Conservation (phyloP, 1,139 yeast species). For the Scheffersomyces illinoinensis region DNA sequence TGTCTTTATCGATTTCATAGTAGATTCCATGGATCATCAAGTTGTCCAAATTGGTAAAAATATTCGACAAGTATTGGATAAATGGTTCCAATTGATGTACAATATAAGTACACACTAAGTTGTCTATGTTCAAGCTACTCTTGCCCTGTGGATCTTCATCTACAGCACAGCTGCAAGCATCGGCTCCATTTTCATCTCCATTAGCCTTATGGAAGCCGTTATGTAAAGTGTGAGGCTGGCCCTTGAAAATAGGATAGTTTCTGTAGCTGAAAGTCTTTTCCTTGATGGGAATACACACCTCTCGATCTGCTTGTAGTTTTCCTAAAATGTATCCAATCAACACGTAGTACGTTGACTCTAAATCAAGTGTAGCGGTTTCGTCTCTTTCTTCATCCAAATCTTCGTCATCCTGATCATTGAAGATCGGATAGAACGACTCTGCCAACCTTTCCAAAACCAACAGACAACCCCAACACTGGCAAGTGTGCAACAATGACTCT, state of each 20-base stretch:
- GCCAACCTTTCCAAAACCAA: slow-evolving; percentile 25
- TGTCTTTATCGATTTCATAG: slow-evolving; percentile 19
- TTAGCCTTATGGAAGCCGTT: slow-evolving; percentile 26
- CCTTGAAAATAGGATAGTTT: slow-evolving; percentile 38
- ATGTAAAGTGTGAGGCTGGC: slow-evolving; percentile 40
- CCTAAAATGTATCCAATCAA: slow-evolving; percentile 38
- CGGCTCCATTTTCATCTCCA: slow-evolving; percentile 2
- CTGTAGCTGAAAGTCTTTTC: slow-evolving; percentile 24
- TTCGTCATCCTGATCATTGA: slow-evolving; percentile 14
- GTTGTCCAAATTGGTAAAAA: slow-evolving; percentile 27
- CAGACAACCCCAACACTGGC: slow-evolving; percentile 40
- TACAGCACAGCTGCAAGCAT: slow-evolving; percentile 24
- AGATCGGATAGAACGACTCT: slow-evolving; percentile 24
- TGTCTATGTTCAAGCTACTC: slow-evolving; percentile 28
- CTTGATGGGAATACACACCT: slow-evolving; percentile 40
- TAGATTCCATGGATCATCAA: slow-evolving; percentile 42
- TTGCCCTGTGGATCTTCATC: slow-evolving; percentile 26
- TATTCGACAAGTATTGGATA: slow-evolving; percentile 23
- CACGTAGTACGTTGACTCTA: slow-evolving; percentile 33
- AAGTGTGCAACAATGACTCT: slow-evolving; percentile 38
- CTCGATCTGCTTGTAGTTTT: slow-evolving; percentile 39
- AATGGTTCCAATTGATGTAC: slow-evolving; percentile 39
- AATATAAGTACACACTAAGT: slow-evolving; percentile 36
- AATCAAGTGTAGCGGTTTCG: slow-evolving; percentile 14
- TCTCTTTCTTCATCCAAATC: slow-evolving; percentile 6